Conservation (phyloP, 371 early-diverging fungal species). For the Apophysomyces ossiformis region DNA sequence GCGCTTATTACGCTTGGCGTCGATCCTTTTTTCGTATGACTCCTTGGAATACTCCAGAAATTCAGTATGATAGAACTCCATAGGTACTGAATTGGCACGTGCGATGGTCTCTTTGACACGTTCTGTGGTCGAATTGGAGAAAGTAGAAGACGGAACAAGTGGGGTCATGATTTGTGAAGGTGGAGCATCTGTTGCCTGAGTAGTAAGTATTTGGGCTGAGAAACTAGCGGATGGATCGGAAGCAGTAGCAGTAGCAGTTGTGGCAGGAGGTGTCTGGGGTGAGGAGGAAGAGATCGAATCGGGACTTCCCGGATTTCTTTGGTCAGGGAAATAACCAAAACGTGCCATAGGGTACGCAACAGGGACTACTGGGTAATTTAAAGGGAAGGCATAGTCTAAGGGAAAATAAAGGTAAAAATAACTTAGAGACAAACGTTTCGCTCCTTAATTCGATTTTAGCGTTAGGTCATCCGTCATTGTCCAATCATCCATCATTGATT, state of each 20-base stretch:
- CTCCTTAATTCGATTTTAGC: constrained; percentile 11
- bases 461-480: constrained; percentile 10
- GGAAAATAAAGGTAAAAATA: neutral
- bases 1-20: constrained; percentile 48
- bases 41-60: constrained; percentile 56
- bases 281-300: constrained; percentile 42
- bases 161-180: constrained; percentile 16
- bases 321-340: constrained; percentile 35
- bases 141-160: constrained; percentile 26
- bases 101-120: constrained; percentile 55
- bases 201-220: neutral
- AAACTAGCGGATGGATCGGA: constrained; percentile 11
- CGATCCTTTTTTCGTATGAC: constrained; percentile 50
- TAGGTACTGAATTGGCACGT: constrained; percentile 51
- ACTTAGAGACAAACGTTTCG: constrained; percentile 2
- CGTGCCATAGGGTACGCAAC: constrained; percentile 34
- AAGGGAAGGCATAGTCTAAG: constrained; percentile 44
- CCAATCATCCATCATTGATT: constrained; percentile 4
- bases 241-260: constrained; percentile 15
- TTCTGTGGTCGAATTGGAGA: constrained; percentile 40
- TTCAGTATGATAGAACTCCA: constrained; percentile 57
- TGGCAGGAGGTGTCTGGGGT: constrained; percentile 31
- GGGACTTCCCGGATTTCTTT: constrained; percentile 30
- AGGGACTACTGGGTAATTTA: constrained; percentile 33
- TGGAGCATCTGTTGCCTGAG: neutral